These are phyloP conservation scores for Leccinum pallidistipes DNA, from an alignment of 1,284 basidiomycete species.

Conservation along the genomic window DNA sequence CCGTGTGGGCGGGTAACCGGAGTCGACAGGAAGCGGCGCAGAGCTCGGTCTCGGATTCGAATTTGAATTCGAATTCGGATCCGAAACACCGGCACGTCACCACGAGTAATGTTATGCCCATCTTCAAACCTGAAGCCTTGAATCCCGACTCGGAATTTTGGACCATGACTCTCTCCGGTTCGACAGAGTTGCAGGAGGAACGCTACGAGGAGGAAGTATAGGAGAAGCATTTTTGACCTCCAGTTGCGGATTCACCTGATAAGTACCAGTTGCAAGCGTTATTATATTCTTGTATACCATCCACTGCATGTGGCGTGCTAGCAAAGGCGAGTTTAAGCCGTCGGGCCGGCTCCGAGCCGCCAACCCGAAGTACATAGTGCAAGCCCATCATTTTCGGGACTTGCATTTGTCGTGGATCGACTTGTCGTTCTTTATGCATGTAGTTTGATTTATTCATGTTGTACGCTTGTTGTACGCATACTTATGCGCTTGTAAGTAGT, in stretches of 20 bases:
- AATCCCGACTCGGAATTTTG: background rate
- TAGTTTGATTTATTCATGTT: no score
- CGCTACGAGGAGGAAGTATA: background rate
- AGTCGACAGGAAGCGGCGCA: slow-evolving; percentile 1
- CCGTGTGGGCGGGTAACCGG: slow-evolving; percentile 15
- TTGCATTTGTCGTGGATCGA: background rate
- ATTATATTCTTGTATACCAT: background rate
- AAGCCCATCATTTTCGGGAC: no score
- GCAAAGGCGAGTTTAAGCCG: background rate
- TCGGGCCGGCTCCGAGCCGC: background rate
- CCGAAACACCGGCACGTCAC: background rate
- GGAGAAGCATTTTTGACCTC: background rate
- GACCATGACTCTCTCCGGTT: background rate
- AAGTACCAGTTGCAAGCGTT: background rate
- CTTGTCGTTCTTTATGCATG: background rate
- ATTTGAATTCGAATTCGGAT: background rate
- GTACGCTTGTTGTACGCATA: no score
- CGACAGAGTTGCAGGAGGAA: background rate
- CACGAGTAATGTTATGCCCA: background rate
- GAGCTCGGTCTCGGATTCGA: background rate
- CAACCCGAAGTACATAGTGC: background rate
- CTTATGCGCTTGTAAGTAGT: background rate
- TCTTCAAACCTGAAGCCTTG: slow-evolving; percentile 2
- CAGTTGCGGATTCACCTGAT: background rate
- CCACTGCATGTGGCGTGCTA: background rate